Conservation (phyloP, 1,284 basidiomycete species). For the Irpex sp. region DNA sequence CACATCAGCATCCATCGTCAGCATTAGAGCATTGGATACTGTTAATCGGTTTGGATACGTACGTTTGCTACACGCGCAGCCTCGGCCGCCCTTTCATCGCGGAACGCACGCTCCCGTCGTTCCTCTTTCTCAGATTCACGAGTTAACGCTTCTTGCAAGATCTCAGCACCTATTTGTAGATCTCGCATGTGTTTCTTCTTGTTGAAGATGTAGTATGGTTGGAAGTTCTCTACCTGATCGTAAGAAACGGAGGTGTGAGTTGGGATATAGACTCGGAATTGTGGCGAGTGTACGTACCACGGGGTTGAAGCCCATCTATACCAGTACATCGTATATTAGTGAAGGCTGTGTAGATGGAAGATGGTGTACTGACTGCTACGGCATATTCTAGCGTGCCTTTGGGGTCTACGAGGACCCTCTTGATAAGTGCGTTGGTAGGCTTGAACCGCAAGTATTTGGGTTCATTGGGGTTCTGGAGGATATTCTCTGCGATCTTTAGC, state of each 20-base stretch:
- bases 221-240: conserved; percentile 33
- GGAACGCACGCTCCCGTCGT: conserved; percentile 37
- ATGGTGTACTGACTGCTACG: conserved; percentile 46
- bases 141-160: conserved; percentile 56
- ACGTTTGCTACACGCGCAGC: conserved; percentile 52
- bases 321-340: too few species aligned
- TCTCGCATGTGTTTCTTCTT: conserved; percentile 40
- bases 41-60: too few species aligned
- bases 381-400: conserved; percentile 77
- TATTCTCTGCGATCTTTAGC: conserved; percentile 63
- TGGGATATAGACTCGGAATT: too few species aligned
- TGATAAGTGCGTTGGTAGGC: conserved; percentile 64
- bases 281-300: conserved; percentile 38
- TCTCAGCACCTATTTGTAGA: conserved; percentile 53
- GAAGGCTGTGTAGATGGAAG: conserved; percentile 4
- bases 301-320: conserved; percentile 67
- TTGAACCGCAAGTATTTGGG: conserved; percentile 69
- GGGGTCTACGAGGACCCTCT: conserved; percentile 49
- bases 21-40: too few species aligned
- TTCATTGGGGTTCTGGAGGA: conserved; percentile 64
- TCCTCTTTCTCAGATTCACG: conserved; percentile 51
- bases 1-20: too few species aligned
- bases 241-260: not conserved
- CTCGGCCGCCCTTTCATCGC: conserved; percentile 50
- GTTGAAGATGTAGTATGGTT: conserved; percentile 62